These are phyloP conservation scores for Euphorbia peplus DNA, from an alignment of 345 rosid genomes.

Conservation along the genomic window DNA sequence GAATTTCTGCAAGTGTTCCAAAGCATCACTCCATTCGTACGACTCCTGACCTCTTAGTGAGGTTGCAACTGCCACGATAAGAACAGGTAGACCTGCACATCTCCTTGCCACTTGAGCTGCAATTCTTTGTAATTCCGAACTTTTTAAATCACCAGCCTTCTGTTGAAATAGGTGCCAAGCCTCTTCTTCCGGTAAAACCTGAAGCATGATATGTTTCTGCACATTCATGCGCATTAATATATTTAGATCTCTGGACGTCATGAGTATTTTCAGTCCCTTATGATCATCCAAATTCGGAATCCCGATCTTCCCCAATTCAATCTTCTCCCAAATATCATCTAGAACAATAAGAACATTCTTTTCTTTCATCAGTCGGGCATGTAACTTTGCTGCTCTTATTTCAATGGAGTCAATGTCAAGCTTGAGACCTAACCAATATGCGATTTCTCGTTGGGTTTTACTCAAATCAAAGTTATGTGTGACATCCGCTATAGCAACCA, in stretches of 20 bases:
- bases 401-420: background rate
- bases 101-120: constrained; percentile 5
- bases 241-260: constrained; percentile 21
- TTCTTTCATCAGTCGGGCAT: background rate
- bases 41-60: background rate
- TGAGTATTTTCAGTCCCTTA: constrained; percentile 24
- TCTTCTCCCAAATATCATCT: constrained; percentile 30
- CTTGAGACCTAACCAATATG: background rate
- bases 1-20: background rate
- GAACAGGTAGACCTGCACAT: constrained; percentile 28
- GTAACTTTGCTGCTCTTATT: constrained; percentile 3
- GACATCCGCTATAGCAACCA: constrained; percentile 7
- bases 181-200: constrained; percentile 17
- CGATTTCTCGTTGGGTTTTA: constrained; percentile 22
- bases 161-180: constrained; percentile 30
- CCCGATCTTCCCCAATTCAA: constrained; percentile 28
- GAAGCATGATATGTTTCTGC: constrained; percentile 1
- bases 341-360: constrained; percentile 25
- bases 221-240: constrained; percentile 24
- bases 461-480: background rate
- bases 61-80: constrained; percentile 6
- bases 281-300: constrained; percentile 23
- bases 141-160: constrained; percentile 3
- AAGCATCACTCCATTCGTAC: constrained; percentile 17
- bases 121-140: background rate